phyloP scores from a whole-genome alignment of 139 green algal genomes.

The Closterium sp. region DNA sequence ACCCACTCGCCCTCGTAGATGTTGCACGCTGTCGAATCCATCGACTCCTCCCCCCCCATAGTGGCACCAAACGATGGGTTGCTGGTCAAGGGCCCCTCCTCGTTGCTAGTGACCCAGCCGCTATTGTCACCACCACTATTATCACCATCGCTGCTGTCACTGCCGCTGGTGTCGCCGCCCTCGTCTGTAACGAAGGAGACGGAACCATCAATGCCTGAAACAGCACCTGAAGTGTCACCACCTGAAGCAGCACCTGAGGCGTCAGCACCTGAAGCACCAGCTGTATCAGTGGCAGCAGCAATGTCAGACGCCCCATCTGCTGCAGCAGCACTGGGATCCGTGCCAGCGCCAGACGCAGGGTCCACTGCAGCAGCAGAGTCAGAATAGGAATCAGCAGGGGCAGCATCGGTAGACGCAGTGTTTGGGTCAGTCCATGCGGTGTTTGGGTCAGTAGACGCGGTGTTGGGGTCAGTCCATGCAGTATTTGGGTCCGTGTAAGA shows the following conservation, averaged over 20 bases:
- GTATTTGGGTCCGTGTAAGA: too few species aligned
- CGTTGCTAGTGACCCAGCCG: not conserved
- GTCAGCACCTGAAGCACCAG: not conserved
- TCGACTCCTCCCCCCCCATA: not conserved
- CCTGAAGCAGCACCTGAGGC: not conserved
- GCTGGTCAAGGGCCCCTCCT: not conserved
- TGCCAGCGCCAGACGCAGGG: too few species aligned
- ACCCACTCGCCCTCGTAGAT: not conserved
- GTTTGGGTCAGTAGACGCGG: too few species aligned
- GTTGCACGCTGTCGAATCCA: not conserved
- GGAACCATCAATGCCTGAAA: not conserved
- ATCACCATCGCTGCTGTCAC: too few species aligned
- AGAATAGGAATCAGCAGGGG: too few species aligned
- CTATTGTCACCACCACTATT: not conserved
- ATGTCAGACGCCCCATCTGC: not conserved
- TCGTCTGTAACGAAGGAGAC: not conserved
- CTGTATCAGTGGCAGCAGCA: not conserved
- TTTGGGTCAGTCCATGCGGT: too few species aligned
- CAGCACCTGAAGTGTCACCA: not conserved
- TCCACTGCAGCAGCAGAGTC: too few species aligned
- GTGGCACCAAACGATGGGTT: not conserved
- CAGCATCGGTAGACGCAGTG: too few species aligned
- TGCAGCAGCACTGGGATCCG: not conserved
- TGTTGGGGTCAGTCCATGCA: too few species aligned
- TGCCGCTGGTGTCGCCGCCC: not conserved